Evolutionary conservation across 2,329 filamentous ascomycete genomes (phyloP), one percentile per base, ranked within the genome.

Genomic region (Paraconiothyrium brasiliense): DNA sequence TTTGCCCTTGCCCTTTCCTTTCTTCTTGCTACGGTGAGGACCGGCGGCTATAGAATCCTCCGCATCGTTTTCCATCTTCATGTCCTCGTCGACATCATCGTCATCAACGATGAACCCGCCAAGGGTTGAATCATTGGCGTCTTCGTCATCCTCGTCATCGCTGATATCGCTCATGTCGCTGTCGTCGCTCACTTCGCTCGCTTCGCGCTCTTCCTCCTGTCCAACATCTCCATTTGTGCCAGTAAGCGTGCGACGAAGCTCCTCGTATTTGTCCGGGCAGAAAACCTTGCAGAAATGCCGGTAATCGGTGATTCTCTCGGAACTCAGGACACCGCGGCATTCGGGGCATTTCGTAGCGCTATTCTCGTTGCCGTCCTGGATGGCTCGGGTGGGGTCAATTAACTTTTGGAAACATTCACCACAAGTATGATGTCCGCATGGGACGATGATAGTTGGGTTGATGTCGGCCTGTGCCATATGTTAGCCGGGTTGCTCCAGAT

Each of bases 371-470:
- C 89, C 91, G 60, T 87, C 83, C 32, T 82, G 85, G 46, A 90
- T 80, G 16, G 81, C 82, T 57, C 83, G 81, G 1, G 84, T 79
- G 3, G 89, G 87, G 64, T 92, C 91, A 14, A 77, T 84, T 50
- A 96, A 84, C 58, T 85, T 87, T 6, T 87, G 84, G 63, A 95
- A 89, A 73, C 93, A 97, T 64, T 93, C 90, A 0, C 85, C 81
- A 77, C 93, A 97, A 27, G 89, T 88, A 62, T 90, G 87, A 72
- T 97, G 93, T 1, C 93, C 93, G 71, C 93, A 97, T 1, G 92
- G 92, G 55, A 92, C 84, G 76, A 94, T 90, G 65, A 97, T 92
- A 3, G 86, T 86, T 0, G 92, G 91, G 64, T 94, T 93, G 14
- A 86, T 83, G 7, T 90, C 87, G 2, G 84, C 88, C 70, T 54